Evolutionary conservation across 805 yeast species (phyloP), one percentile per base, ranked within the genome.

Genomic region (Spathaspora hagerdaliae): DNA sequence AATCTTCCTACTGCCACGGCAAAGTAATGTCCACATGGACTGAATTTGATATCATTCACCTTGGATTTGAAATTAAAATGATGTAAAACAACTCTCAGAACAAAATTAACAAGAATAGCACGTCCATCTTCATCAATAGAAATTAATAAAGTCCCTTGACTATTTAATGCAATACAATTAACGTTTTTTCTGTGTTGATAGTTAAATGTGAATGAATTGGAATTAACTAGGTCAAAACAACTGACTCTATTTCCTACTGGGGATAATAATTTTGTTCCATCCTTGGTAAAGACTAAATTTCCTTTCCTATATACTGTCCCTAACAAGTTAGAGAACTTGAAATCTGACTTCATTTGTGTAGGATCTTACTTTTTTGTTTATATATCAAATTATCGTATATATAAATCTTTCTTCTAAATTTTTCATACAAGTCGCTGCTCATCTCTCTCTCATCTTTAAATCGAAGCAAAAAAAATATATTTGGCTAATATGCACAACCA

Each of bases 241-340:
- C 90, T 77, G 29, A 94, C 91, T 59, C 98, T 70, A 63, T 92
- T 94, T 11, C 99, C 99, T 3, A 94, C 98, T 0, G 99, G 98
- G 48, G 94, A 83, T 39, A 94, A 67, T 31, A 94, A 72, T 45
- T 80, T 78, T 9, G 85, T 81, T 2, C 99, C 99, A 60, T 91
- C 97, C 1, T 83, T 80, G 1, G 96, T 83, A 69, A 85, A 94
- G 5, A 84, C 74, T 27, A 94, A 68, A 62, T 92, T 90, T n/a
- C 98, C 99, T 60, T 85, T 87, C 41, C 95, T 75, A 61, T 94
- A 94, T 3, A 94, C 98, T 0, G 98, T 91, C 27, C 99, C 99
- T 55, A 94, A 71, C 31, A 94, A 73, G 67, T 92, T 94, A 31
- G 95, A 82, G 56, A 94, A 85, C 76, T 84, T 71, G 57, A 85